Conservation (phyloP, 2,329 filamentous ascomycete genomes). For the Arthrinium puccinioides region DNA sequence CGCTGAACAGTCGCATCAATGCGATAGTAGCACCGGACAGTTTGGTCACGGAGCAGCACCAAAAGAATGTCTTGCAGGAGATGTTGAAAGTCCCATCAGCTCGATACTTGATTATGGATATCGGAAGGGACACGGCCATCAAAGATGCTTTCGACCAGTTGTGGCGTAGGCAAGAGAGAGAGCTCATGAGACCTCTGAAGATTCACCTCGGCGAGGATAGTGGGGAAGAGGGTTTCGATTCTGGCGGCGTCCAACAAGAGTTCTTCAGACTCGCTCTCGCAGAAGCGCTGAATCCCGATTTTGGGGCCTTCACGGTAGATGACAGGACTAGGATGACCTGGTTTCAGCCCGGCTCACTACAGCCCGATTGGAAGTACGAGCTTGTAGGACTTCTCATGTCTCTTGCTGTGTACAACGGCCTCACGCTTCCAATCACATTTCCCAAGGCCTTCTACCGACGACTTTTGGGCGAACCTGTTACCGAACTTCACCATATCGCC, state of each 20-base stretch:
- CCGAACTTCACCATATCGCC: slow-evolving; percentile 65
- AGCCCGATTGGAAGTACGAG: slow-evolving; percentile 85
- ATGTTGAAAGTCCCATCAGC: slow-evolving; percentile 60
- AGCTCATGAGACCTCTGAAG: slow-evolving; percentile 79
- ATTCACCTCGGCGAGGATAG: slow-evolving; percentile 75
- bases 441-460: slow-evolving; percentile 78
- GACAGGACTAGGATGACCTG: slow-evolving; percentile 71
- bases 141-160: slow-evolving; percentile 77
- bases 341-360: slow-evolving; percentile 77
- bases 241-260: slow-evolving; percentile 92
- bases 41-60: slow-evolving; percentile 47
- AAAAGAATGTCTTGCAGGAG: slow-evolving; percentile 55
- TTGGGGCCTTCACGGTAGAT: slow-evolving; percentile 77
- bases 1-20: slow-evolving; percentile 47
- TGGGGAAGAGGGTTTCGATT: slow-evolving; percentile 86
- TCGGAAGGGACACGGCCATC: slow-evolving; percentile 61
- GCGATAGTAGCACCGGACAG: slow-evolving; percentile 46
- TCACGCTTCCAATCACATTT: slow-evolving; percentile 86
- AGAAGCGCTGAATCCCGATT: slow-evolving; percentile 70
- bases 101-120: slow-evolving; percentile 63
- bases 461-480: slow-evolving; percentile 62
- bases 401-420: slow-evolving; percentile 84
- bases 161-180: slow-evolving; percentile 76
- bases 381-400: slow-evolving; percentile 82
- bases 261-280: slow-evolving; percentile 83